Base-by-base conservation (phyloP, 768 basidiomycete species). In the Flagelloscypha sp. region DNA sequence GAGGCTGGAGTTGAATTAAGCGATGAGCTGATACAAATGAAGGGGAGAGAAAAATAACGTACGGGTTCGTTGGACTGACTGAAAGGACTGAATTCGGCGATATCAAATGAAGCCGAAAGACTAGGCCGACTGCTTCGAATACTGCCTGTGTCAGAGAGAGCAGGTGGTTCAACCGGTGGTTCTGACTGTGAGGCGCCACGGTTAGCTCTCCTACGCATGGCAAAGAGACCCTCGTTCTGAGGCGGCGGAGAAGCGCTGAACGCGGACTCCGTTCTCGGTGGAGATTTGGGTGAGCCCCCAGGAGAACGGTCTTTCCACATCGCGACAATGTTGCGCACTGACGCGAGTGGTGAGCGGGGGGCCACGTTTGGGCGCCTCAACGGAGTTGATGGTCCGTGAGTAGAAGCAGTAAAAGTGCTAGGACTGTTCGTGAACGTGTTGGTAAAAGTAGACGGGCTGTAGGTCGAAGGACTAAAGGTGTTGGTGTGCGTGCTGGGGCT, bases 301-400 rank as follows among this genome's bases (percentile, higher is more conserved):
- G 68, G 79, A 0, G 80, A 79, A 13, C 80, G 72, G 41, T 84
- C 81, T 52, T 85, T 87, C 84, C 85, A 89, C 6, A 79, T 65
- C 0, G 76, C 72, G 6, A 89, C 79, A 24, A 87, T 75, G 44
- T 87, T 87, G 21, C 82, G 72, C 16, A 89, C 79, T 4, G 79
- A 83, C 1, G 76, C 66, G 18, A 84, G 61, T 1, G 84, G 82
- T 4, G 79, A 82, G 7, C 80, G 72, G 4, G 84, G 80, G 0
- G 52, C 49, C 13, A 65, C 65, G 37, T 80, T 74, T 3, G 78
- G 76, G 27, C 79, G 69, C 24, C 77, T 76, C 12, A 84, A 57
- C 8, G 73, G 59, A 0, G 79, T 65, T 0, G 66, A 68, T 2
- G 77, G 71, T 0, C 59, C 53, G 11, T 50, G 33, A 2, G 70